phyloP scores from a whole-genome alignment of 108 stramenopile genomes.

The Skeletonema tropicum region DNA sequence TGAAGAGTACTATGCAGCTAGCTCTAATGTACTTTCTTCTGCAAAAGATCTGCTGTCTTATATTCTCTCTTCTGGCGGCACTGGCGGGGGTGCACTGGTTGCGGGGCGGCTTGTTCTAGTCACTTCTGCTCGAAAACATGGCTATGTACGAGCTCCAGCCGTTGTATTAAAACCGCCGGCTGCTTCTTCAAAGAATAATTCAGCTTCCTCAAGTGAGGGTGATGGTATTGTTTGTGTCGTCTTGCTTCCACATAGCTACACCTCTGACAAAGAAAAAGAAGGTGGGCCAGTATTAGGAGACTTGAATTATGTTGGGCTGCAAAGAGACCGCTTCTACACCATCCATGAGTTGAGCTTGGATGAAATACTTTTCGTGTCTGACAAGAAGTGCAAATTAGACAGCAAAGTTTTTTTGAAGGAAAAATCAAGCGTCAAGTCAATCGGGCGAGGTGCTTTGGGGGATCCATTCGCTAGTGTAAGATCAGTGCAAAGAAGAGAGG shows the following conservation, averaged over 20 bases:
- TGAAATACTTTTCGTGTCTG: constrained; percentile 73
- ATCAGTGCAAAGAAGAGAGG: constrained; percentile 39
- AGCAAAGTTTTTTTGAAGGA: constrained; percentile 59
- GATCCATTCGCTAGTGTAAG: constrained; percentile 59
- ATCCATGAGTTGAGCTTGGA: constrained; percentile 57
- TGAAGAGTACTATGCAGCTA: constrained; percentile 67
- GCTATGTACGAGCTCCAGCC: constrained; percentile 69
- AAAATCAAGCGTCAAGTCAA: constrained; percentile 19
- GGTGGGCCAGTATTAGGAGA: constrained; percentile 32
- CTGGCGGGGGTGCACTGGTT: constrained; percentile 57
- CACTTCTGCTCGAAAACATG: constrained; percentile 67
- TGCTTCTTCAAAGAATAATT: constrained; percentile 14
- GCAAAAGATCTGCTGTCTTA: constrained; percentile 56
- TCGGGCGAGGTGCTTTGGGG: constrained; percentile 1
- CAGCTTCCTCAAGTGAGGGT: background rate
- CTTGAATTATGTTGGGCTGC: constrained; percentile 62
- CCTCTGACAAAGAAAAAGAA: constrained; percentile 25
- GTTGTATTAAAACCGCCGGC: constrained; percentile 59
- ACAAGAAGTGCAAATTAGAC: constrained; percentile 69
- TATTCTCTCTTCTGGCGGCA: constrained; percentile 49
- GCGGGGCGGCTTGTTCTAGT: constrained; percentile 72
- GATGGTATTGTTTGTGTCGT: constrained; percentile 39
- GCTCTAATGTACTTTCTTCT: constrained; percentile 46
- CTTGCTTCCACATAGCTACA: constrained; percentile 66
- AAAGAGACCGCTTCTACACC: constrained; percentile 54